Percentiles rank a stretch among this genome's conserved stretches.
Conservation (phyloP, 2,329 filamentous ascomycete genomes). For the Apiospora saccharicola region DNA sequence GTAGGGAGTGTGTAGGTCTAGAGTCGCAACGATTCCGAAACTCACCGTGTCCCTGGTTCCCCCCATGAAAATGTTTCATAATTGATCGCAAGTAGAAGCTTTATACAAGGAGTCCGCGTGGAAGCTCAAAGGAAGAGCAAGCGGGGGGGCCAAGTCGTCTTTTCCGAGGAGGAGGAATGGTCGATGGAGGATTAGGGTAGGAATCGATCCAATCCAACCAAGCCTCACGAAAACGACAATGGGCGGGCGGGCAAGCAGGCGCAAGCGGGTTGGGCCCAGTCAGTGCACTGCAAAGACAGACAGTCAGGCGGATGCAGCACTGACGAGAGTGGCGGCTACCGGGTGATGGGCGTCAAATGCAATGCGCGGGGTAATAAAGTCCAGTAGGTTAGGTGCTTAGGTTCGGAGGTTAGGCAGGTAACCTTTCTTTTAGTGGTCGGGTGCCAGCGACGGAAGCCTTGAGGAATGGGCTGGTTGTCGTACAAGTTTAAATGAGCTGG, state of each 20-base stretch:
- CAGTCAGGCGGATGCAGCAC: slow-evolving; percentile 10
- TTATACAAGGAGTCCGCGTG: slow-evolving; percentile 5
- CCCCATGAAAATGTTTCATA: slow-evolving; percentile 55
- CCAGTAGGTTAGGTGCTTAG: not conserved
- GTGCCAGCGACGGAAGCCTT: slow-evolving; percentile 15
- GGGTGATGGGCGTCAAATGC: slow-evolving; percentile 5
- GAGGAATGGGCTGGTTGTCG: slow-evolving; percentile 11
- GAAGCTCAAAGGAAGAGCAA: slow-evolving; percentile 15
- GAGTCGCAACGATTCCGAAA: slow-evolving; percentile 23
- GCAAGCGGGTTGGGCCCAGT: not conserved
- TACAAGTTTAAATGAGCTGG: slow-evolving; percentile 7
- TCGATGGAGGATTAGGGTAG: slow-evolving; percentile 19
- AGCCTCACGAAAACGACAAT: slow-evolving; percentile 18
- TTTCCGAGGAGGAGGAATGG: slow-evolving; percentile 16
- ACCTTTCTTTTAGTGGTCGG: slow-evolving; percentile 15
- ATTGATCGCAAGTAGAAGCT: slow-evolving; percentile 40
- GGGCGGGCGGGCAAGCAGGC: not conserved
- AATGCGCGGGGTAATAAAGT: slow-evolving; percentile 6
- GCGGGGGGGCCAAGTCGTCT: slow-evolving; percentile 12
- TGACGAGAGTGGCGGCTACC: slow-evolving; percentile 10
- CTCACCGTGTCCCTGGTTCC: slow-evolving; percentile 53
- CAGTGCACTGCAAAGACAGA: not conserved
- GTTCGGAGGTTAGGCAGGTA: slow-evolving; percentile 10
- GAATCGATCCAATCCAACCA: slow-evolving; percentile 20
- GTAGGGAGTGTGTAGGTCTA: slow-evolving; percentile 24